Evolutionary conservation across 208 protist species (phyloP).

Genomic region (Crithidia fasciculata): DNA sequence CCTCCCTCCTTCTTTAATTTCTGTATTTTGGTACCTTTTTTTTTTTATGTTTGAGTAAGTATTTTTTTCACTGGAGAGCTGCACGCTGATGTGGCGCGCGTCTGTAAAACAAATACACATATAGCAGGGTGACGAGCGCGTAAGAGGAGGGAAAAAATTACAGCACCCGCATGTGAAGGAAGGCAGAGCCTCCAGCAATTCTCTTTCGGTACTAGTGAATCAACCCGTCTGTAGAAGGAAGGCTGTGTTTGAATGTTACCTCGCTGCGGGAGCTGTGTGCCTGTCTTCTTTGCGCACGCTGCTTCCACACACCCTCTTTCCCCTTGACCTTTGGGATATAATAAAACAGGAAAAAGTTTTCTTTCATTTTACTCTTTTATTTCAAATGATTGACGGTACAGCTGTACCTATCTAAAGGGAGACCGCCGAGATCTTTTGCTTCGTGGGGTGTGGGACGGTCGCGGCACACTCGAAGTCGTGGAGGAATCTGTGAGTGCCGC

Average conservation of each 20-base stretch:
- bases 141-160: neutral
- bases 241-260: neutral
- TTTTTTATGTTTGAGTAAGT: neutral
- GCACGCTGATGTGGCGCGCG: neutral
- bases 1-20: neutral
- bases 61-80: neutral
- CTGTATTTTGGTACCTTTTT: neutral
- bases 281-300: neutral
- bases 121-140: neutral
- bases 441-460: too few species aligned
- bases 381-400: too few species aligned
- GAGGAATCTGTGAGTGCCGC: too few species aligned
- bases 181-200: neutral
- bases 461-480: too few species aligned
- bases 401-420: too few species aligned
- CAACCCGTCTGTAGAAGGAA: slow-evolving; percentile 15
- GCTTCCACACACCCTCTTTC: neutral
- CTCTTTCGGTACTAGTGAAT: slow-evolving; percentile 14
- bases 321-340: neutral
- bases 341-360: neutral
- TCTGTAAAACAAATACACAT: neutral
- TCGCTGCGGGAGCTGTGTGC: neutral
- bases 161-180: neutral
- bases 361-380: neutral
- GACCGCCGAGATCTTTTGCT: too few species aligned